These are phyloP conservation scores for Salvia miltiorrhiza DNA, from an alignment of 257 asterid genomes.

Conservation along the genomic window DNA sequence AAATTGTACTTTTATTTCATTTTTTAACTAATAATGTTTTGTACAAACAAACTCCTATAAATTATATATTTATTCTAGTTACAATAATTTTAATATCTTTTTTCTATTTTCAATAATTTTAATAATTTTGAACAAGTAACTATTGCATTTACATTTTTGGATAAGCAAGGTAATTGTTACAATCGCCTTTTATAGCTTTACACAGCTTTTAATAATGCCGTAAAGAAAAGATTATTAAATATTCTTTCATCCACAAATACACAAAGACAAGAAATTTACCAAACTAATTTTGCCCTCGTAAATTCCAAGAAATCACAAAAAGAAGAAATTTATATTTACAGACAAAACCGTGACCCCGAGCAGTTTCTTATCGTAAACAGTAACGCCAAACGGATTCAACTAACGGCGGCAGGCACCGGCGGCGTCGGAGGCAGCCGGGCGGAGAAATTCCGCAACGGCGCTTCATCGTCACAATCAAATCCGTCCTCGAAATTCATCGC, in stretches of 20 bases:
- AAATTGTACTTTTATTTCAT: too few relatives aligned
- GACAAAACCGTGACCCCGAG: background rate
- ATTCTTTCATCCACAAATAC: background rate
- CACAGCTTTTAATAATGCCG: too few relatives aligned
- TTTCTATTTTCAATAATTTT: too few relatives aligned
- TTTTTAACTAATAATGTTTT: too few relatives aligned
- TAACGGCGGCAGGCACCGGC: conserved; percentile 25
- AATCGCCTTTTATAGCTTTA: too few relatives aligned
- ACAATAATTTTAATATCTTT: too few relatives aligned
- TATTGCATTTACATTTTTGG: too few relatives aligned
- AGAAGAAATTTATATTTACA: background rate
- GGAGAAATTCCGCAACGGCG: conserved; percentile 47
- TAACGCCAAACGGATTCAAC: conserved; percentile 11
- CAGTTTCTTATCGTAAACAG: background rate
- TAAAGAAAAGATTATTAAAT: too few relatives aligned
- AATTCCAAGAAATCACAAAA: background rate
- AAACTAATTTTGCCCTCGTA: background rate
- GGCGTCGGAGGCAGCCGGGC: conserved; percentile 58
- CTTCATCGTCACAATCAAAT: conserved; percentile 36
- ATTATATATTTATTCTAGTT: too few relatives aligned
- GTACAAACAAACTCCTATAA: too few relatives aligned
- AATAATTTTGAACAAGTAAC: too few relatives aligned
- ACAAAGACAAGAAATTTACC: background rate
- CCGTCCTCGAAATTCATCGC: conserved; percentile 73
- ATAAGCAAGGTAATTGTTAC: too few relatives aligned